Percentiles rank a stretch among this genome's conserved stretches.
phyloP scores from a whole-genome alignment of 2,329 filamentous ascomycete genomes.

The Annulohypoxylon truncatum region DNA sequence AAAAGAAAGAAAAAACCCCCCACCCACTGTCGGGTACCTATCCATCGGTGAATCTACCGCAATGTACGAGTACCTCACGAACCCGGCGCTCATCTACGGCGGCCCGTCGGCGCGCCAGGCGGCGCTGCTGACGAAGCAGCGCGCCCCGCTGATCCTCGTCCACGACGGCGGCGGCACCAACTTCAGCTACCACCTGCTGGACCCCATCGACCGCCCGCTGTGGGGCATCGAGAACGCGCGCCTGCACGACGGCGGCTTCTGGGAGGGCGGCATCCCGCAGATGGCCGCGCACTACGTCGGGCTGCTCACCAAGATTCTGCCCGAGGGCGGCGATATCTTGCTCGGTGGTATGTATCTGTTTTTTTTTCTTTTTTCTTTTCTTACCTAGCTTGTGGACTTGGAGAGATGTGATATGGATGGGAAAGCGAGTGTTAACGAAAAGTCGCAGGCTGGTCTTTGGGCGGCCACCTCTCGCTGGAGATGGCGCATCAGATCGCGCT shows the following conservation, averaged over 20 bases:
- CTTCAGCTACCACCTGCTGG: constrained; percentile 67
- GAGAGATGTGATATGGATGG: background rate
- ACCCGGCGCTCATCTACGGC: constrained; percentile 48
- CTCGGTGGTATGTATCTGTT: constrained; percentile 56
- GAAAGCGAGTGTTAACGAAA: background rate
- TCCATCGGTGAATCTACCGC: background rate
- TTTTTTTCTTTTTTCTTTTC: background rate
- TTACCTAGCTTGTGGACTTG: background rate
- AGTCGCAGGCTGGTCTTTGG: constrained; percentile 63
- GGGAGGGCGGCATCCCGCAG: constrained; percentile 64
- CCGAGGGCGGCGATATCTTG: constrained; percentile 56
- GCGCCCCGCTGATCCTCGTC: constrained; percentile 64
- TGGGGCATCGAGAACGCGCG: constrained; percentile 67
- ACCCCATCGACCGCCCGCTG: constrained; percentile 59
- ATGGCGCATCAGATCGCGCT: constrained; percentile 58
- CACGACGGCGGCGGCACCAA: constrained; percentile 72
- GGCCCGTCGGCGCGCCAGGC: constrained; percentile 27
- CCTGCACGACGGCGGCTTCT: constrained; percentile 60
- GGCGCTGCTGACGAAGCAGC: constrained; percentile 27
- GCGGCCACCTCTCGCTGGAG: constrained; percentile 64
- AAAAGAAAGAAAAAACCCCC: background rate
- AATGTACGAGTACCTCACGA: constrained; percentile 37
- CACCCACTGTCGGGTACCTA: background rate
- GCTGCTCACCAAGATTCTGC: constrained; percentile 57
- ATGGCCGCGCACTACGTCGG: constrained; percentile 65